Base-by-base conservation (phyloP, 176 grass and related monocot species). In the Panicum miliaceum region DNA sequence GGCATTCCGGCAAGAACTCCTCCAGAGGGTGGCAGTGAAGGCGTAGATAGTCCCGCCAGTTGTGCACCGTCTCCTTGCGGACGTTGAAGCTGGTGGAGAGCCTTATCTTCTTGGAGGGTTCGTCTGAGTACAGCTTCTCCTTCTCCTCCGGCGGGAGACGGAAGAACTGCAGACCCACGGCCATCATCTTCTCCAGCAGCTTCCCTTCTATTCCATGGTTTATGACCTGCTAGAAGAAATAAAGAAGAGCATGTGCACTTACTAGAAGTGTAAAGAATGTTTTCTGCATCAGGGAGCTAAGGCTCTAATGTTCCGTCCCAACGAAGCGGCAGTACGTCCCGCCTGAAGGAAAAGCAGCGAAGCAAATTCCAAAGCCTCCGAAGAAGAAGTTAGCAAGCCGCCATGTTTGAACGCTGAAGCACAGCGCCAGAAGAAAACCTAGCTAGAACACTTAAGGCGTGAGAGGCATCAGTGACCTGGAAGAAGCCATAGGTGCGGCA, bases 71-170 rank as follows among this genome's bases (percentile, higher is more conserved):
- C 70, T 95, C 93, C 82, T 86, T 88, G 29, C 65, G 80, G 71
- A 95, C n/a, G 75, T 95, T 95, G 82, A 92, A 92, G 78, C 93
- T 95, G 4, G 93, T 95, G 20, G 93, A 92, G 8, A 95, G 93
- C 64, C 93, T 90, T 48, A 92, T 86, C 40, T 95, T 92, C 75
- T 92, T 92, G 8, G 88, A 81, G 0, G 90, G 93, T 6, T 95
- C 93, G 14, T 95, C 90, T 4, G 90, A 92, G 80, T 90, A 92
- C 32, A 90, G 76, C 90, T 95, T 95, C 9, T 56, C 85, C 75
- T 92, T 95, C 59, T 95, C 93, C 74, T 89, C 90, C 15, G 83
- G 76, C 5, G 93, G 90, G 5, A 95, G 90, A 8, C 64, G 86
- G 84, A 95, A 95, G 80, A 95, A 95, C n/a, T 90, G 50, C 12